Evolutionary conservation across 1,284 basidiomycete genomes (phyloP).

Genomic region (Bjerkandera adusta): DNA sequence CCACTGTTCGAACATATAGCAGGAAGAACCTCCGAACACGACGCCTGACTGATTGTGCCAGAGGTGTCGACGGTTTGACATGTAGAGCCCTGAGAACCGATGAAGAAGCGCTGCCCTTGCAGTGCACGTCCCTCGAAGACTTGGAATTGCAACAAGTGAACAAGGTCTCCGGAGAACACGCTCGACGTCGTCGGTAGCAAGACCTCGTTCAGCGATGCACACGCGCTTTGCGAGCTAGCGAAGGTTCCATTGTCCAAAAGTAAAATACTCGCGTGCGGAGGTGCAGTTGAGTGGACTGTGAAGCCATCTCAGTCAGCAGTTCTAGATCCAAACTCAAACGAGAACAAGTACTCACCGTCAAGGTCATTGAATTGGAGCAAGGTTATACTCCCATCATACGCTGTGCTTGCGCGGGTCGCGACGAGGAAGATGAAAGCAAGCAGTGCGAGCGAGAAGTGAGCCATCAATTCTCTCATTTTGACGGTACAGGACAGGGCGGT

Average conservation of each 20-base stretch:
- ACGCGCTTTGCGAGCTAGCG: constrained; percentile 19
- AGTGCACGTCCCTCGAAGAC: constrained; percentile 21
- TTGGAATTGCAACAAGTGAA: constrained; percentile 26
- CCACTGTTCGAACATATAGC: constrained; percentile 30
- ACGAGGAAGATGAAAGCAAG: neutral
- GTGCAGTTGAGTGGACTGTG: constrained; percentile 21
- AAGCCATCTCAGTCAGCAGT: neutral
- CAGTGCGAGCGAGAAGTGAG: neutral
- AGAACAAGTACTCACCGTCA: constrained; percentile 19
- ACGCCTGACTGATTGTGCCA: constrained; percentile 20
- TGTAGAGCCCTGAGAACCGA: constrained; percentile 19
- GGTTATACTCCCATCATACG: constrained; percentile 15
- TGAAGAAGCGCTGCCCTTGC: constrained; percentile 27
- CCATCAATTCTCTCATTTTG: too few relatives aligned
- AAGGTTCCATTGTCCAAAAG: constrained; percentile 21
- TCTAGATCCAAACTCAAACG: neutral
- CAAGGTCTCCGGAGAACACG: constrained; percentile 25
- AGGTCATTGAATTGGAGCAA: constrained; percentile 30
- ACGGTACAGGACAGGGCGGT: neutral
- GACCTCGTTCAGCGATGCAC: constrained; percentile 24
- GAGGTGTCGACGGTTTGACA: constrained; percentile 25
- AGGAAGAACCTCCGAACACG: constrained; percentile 24
- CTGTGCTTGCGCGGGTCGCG: constrained; percentile 1
- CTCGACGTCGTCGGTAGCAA: constrained; percentile 26
- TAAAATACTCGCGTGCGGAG: constrained; percentile 23